Base-by-base conservation (phyloP, 225 moss, liverwort and hornwort species). In the Climacium dendroides region DNA sequence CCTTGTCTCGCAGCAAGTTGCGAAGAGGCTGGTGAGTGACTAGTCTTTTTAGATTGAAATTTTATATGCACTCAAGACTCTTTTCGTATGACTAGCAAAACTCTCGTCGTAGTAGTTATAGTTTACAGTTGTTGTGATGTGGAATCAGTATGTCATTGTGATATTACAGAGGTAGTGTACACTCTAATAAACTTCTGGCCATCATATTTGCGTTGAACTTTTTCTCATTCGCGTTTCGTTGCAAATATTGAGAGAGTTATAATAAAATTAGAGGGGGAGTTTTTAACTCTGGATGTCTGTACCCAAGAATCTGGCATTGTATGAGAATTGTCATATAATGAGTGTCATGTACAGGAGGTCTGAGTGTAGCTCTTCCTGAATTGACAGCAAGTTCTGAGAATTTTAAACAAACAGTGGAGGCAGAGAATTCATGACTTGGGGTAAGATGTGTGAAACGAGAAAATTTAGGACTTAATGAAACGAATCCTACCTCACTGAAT, bases 11-110 rank as follows among this genome's bases (percentile, higher is more conserved):
- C 91, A 91, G 83, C 92, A 92, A 39, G 85, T 87, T 66, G 98
- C 93, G 29, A 99, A 95, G 88, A 90, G 96, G 87, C 91, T 99
- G 94, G 98, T 98, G 87, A 92, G 94, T 87, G 76, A 41, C 32
- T 15, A n/a, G 59, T 5, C 65, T 72, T 32, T 20, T 13, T 60
- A 20, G 34, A 30, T 23, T 79, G 29, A 43, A 18, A 29, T 72
- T 48, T 57, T 13, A 15, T 77, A 24, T 80, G 67, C n/a, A n/a
- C 45, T 48, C 16, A 5, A 4, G 28, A 10, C n/a, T 45, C 11
- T 72, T 80, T 57, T 48, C 6, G 9, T 59, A 39, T 70, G 64
- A 53, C 29, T 45, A 74, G 28, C 17, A 70, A 74, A 60, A 66
- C 29, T 39, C n/a, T 74, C 50, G n/a, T 61, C 23, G 15, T 64